Base-by-base conservation (phyloP, 23 red algal genomes). In the Gracilariopsis chorda region DNA sequence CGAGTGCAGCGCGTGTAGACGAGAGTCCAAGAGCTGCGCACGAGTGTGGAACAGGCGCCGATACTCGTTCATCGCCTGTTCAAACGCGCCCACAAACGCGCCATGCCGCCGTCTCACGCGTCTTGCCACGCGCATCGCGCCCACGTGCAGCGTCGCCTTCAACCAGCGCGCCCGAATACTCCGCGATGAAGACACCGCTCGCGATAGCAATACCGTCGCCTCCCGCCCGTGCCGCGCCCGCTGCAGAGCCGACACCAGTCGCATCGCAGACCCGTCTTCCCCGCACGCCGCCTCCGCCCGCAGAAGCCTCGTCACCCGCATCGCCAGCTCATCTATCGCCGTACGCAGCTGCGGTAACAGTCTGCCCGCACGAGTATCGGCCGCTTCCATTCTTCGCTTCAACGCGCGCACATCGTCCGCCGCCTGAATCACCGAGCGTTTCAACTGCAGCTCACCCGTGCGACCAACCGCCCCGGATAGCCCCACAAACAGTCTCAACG, bases 41-140 rank as follows among this genome's bases (percentile, higher is more conserved):
- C 28, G 60, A 4, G 8, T 12, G 3, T 33, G 11, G 20, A 55
- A 86, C 21, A 73, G 10, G 5, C 24, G 25, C 36, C 46, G 28
- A 48, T 86, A 86, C 62, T 86, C 82, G 45, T 63, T 39, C 16
- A 47, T 43, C 44, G 82, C 82, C 36, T 4, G 7, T 25, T 28
- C 43, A 48, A 86, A 86, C 62, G 29, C 40, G 21, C 1, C 1
- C 2, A 13, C 82, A 47, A 70, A 86, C 24, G 13, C 24, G 16
- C 32, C 40, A 27, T 86, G 61, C 4, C 82, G 17, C 13, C 63
- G 57, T 19, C 12, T 3, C 36, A 73, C 67, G 67, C 32, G 67
- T 21, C n/a, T 42, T 1, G 67, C 67, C 1, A 17, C 39, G 20
- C 5, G 62, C 62, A 20, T 25, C 6, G 1, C 67, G 67, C 40